Base-by-base conservation (phyloP, 805 yeast species). In the Jamesozyma piceae region DNA sequence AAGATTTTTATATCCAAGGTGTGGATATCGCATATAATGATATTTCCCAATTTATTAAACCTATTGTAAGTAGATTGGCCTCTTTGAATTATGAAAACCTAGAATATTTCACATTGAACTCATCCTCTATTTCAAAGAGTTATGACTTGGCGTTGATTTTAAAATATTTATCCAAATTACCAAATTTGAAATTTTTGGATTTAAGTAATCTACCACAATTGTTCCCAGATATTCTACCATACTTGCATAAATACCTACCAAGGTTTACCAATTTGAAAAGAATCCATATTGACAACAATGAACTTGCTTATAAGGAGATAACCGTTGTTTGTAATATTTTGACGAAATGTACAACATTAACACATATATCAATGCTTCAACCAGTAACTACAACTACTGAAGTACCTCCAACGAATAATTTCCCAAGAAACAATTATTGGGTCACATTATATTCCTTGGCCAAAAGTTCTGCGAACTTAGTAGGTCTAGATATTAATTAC, bases 21-120 rank as follows among this genome's bases (percentile, higher is more conserved):
- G 61, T 89, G 5, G 95, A 88, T 65, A 52, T 88, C 13, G 94
- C 94, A 2, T 88, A 79, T 55, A 88, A 88, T 58, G 90, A 85
- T 57, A 62, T 82, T 22, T 59, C 60, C 19, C 52, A 56, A 13
- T 46, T 59, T 48, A 59, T 57, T 47, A 62, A 55, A 39, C 51
- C 55, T 2, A 49, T 54, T 31, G 55, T 49, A 14, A 54, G 51
- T 33, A 57, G 51, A 39, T 37, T 59, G 8, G 52, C 60, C 2
- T 30, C 57, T 2, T 35, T 51, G 20, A 39, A 46, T n/a, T 52
- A 41, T 27, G 42, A 43, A 8, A 42, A 65, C n/a, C 49, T 75
- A 45, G 55, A 64, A 38, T 73, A 77, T 52, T 56, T 81, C 30
- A 80, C 92, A 40, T 60, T 85, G 46, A 80, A 82, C 57, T 69